Conservation (phyloP, 192 early-diverging fungal genomes). For the Coemansia umbellata region DNA sequence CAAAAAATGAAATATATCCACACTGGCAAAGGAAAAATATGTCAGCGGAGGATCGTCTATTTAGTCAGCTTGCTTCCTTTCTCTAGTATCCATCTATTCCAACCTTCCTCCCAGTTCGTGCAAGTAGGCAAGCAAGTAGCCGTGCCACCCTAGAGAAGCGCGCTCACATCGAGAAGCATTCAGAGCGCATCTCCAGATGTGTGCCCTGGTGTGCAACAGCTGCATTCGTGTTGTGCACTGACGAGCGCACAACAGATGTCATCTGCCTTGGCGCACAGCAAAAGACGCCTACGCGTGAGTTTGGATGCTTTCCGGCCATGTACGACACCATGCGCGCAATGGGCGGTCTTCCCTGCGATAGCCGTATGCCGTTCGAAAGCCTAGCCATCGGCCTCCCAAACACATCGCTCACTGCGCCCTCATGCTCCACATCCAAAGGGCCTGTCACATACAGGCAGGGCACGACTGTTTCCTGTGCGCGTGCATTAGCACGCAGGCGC, state of each 20-base stretch:
- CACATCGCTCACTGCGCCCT: constrained; percentile 32
- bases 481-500: constrained; percentile 26
- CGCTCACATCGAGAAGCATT: constrained; percentile 40
- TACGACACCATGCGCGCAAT: constrained; percentile 39
- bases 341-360: constrained; percentile 40
- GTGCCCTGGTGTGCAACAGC: constrained; percentile 45
- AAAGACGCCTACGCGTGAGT: constrained; percentile 39
- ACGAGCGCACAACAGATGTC: constrained; percentile 34
- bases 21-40: too few species aligned
- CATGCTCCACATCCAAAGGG: constrained; percentile 24
- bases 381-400: constrained; percentile 45
- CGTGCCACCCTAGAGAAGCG: too few species aligned
- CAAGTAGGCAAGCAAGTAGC: too few species aligned
- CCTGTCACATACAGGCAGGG: constrained; percentile 46
- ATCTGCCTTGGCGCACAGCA: constrained; percentile 42
- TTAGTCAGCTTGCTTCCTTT: too few species aligned
- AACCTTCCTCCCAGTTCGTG: too few species aligned
- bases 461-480: constrained; percentile 38
- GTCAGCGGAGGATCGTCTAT: too few species aligned
- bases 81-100: too few species aligned
- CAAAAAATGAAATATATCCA: too few species aligned
- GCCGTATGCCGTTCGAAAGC: constrained; percentile 44
- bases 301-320: constrained; percentile 43
- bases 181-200: constrained; percentile 44
- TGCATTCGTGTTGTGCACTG: constrained; percentile 43